These are phyloP conservation scores for Tetrapisispora fleetii DNA, from an alignment of 805 yeast genomes.

Conservation along the genomic window DNA sequence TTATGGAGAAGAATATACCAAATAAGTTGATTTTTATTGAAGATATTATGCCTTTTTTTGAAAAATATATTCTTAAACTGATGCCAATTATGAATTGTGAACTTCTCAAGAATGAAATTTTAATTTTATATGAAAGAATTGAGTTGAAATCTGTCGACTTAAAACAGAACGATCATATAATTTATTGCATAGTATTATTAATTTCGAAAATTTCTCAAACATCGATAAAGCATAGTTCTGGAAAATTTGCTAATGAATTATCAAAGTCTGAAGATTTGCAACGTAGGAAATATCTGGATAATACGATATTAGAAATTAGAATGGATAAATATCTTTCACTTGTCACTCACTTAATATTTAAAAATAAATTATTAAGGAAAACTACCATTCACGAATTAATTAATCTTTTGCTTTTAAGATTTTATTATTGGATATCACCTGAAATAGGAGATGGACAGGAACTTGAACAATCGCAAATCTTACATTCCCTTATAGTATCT, in stretches of 20 bases:
- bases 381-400: constrained; percentile 24
- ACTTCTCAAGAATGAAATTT: constrained; percentile 9
- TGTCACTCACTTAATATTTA: constrained; percentile 16
- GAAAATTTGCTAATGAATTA: constrained; percentile 2
- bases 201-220: constrained; percentile 18
- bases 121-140: constrained; percentile 11
- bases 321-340: constrained; percentile 19
- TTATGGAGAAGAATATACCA: constrained; percentile 12
- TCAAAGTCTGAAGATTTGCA: background rate
- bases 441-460: constrained; percentile 28
- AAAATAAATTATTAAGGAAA: constrained; percentile 20
- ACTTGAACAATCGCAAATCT: constrained; percentile 20
- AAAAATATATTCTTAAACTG: constrained; percentile 11
- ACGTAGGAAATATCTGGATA: constrained; percentile 2
- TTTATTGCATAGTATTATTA: constrained; percentile 16
- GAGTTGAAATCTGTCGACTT: constrained; percentile 5
- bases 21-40: constrained; percentile 10
- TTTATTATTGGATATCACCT: constrained; percentile 28
- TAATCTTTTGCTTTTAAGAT: constrained; percentile 19
- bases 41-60: constrained; percentile 17
- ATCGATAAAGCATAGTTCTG: constrained; percentile 15
- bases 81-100: constrained; percentile 20
- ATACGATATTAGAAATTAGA: constrained; percentile 10
- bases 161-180: constrained; percentile 20
- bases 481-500: constrained; percentile 23